Base-by-base conservation (phyloP, 169 alveolate genomes). In the Plasmodium adleri region DNA sequence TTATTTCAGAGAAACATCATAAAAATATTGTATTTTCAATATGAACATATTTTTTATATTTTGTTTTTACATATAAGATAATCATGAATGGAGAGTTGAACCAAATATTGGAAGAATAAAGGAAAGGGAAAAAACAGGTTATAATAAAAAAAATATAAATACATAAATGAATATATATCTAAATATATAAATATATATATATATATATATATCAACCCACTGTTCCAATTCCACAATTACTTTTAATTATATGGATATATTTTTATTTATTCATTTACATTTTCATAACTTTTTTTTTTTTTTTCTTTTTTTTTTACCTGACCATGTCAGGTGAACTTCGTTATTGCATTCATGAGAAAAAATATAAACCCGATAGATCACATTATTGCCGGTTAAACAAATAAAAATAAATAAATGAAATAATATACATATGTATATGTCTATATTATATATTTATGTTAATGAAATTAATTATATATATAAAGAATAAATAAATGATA, bases 361-460 rank as follows among this genome's bases (percentile, higher is more conserved):
- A 83, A 39, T 63, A 88, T 85, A 97, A 96, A 91, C 98, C 98
- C 50, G 98, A 96, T 68, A 78, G 99, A 78, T 74, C 96, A 24
- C 97, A 95, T 86, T 97, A 95, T 90, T 97, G 99, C 88, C 87
- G 96, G 49, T 83, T 28, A 32, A 32, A 3, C 28, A 26, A 26
- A 26, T 26, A 26, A 26, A n/a, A n/a, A n/a, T n/a, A n/a, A n/a
- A 26, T 26, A 26, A 26, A 26, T 7, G 5, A 32, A 32, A 4
- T 32, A 32, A 32, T 32, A 32, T 32, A 32, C 5, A 32, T 32
- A 39, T n/a, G 5, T 66, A 20, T 66, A n/a, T 9, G n/a, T 17
- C 0, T n/a, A 12, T 52, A 52, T 12, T 52, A n/a, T 52, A 52
- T 52, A n/a, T 52, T 52, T 12, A 52, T 52, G 26, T 32, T 22